These are phyloP conservation scores for Saccharata proteae DNA, from an alignment of 2,329 filamentous ascomycete genomes.

Conservation along the genomic window DNA sequence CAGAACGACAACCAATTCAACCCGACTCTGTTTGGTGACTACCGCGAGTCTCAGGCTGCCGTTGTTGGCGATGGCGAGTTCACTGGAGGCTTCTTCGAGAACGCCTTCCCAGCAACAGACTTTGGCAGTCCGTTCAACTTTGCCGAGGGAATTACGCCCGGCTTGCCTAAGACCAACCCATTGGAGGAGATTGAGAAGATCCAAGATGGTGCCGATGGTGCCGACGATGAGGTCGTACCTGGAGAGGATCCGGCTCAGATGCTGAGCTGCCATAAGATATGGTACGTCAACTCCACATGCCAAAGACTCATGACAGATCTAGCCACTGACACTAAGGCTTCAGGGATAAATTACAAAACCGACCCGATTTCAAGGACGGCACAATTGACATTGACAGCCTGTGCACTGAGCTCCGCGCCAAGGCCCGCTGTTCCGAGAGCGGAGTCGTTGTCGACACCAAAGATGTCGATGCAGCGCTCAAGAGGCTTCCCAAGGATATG, in stretches of 20 bases:
- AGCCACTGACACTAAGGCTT: conserved; percentile 27
- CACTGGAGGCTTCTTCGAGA: conserved; percentile 55
- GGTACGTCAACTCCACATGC: conserved; percentile 47
- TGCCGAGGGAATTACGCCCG: conserved; percentile 27
- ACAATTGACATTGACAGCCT: conserved; percentile 90
- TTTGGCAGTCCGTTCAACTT: conserved; percentile 73
- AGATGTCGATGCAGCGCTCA: conserved; percentile 59
- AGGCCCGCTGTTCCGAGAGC: conserved; percentile 86
- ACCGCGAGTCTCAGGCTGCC: conserved; percentile 79
- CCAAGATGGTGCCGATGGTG: conserved; percentile 56
- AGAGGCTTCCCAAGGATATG: conserved; percentile 31
- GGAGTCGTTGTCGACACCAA: conserved; percentile 81
- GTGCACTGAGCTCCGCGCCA: conserved; percentile 85
- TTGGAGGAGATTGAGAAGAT: conserved; percentile 66
- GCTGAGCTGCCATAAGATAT: conserved; percentile 82
- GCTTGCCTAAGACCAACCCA: conserved; percentile 46
- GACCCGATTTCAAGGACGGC: conserved; percentile 76
- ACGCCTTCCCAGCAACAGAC: conserved; percentile 66
- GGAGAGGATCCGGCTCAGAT: conserved; percentile 49
- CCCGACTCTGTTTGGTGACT: conserved; percentile 81
- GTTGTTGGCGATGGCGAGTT: conserved; percentile 58
- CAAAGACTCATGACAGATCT: background rate
- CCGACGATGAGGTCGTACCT: conserved; percentile 53
- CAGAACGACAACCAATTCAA: conserved; percentile 83
- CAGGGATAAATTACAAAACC: conserved; percentile 83